Percentiles rank a stretch among this genome's conserved stretches.
Conservation (phyloP, 2,329 filamentous ascomycete genomes). For the Paecilomyces dactylethromorphus region DNA sequence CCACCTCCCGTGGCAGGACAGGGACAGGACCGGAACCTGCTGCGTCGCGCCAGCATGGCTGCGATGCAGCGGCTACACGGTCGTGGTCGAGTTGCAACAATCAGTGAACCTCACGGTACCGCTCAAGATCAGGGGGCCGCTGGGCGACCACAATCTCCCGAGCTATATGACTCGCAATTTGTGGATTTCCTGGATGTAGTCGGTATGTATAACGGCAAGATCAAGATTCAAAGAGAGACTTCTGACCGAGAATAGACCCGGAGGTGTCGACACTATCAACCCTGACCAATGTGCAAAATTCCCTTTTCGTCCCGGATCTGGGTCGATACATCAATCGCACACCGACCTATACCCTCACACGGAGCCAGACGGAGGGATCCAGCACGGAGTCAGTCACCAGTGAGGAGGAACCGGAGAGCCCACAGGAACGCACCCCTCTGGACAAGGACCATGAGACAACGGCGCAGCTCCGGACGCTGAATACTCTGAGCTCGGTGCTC, state of each 20-base stretch:
- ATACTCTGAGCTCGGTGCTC: conserved; percentile 61
- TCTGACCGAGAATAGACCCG: conserved; percentile 53
- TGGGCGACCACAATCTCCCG: conserved; percentile 3
- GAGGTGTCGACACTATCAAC: conserved; percentile 78
- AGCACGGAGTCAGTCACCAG: conserved; percentile 19
- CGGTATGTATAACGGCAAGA: conserved; percentile 40
- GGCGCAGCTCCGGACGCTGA: conserved; percentile 27
- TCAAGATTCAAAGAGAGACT: conserved; percentile 4
- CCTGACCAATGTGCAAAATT: conserved; percentile 84
- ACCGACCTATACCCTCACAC: conserved; percentile 69
- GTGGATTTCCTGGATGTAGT: conserved; percentile 64
- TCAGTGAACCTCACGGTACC: conserved; percentile 14
- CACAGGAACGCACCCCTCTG: conserved; percentile 15
- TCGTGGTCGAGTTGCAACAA: conserved; percentile 26
- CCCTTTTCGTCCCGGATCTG: conserved; percentile 77
- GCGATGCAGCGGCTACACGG: conserved; percentile 21
- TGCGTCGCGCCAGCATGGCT: conserved; percentile 27
- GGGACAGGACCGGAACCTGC: conserved; percentile 11
- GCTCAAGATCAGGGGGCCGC: conserved; percentile 5
- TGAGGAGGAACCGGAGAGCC: conserved; percentile 19
- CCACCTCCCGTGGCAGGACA: conserved; percentile 10
- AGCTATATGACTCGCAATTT: conserved; percentile 55
- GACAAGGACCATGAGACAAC: conserved; percentile 4
- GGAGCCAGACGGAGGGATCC: conserved; percentile 33
- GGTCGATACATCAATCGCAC: conserved; percentile 67